Evolutionary conservation across 1,284 basidiomycete genomes (phyloP), one percentile per base, ranked within the genome.

Genomic region (Trametes sp.): DNA sequence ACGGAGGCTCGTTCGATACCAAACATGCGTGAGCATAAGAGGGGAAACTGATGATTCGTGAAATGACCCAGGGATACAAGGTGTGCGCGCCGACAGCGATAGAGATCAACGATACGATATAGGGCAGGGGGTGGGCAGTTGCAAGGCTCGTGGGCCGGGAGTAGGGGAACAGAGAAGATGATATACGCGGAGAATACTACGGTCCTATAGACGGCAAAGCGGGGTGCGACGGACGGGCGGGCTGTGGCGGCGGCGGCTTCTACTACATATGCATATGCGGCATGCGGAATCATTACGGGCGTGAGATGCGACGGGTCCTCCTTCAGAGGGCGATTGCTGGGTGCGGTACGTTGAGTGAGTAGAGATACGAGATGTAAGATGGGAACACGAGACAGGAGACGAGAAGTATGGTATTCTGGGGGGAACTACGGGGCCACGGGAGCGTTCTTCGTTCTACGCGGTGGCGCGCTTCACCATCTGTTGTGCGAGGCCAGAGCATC

Each of bases 391-490:
- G 28, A 54, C 42, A 28, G 41, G 24, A 38, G 46, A 9, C 26
- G 28, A 21, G 48, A 54, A 41, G 50, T 42, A 59, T 58, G 62
- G 59, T 59, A 67, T 64, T 56, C 57, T 36, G 58, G 9, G 41
- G 24, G 33, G 33, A 45, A 21, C 36, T 33, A 10, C 16, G 23
- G 56, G 33, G 24, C 46, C 23, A 36, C 35, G 35, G 38, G 16
- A 14, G 38, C 16, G 10, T 41, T 41, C 38, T 41, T n/a, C 16
- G 44, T 24, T 68, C 62, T 69, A 73, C 56, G 68, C 69, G 16
- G 72, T 73, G n/a, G 72, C 72, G 48, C 70, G 72, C 69, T 72
- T 73, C 58, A 72, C 71, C 51, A 66, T 69, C 71, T 73, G 24
- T 44, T 24, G 33, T 42, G 58, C 48, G n/a, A 2, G 7, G 33